Evolutionary conservation across 345 rosid genomes (phyloP).

Genomic region (Ceriops zippeliana): DNA sequence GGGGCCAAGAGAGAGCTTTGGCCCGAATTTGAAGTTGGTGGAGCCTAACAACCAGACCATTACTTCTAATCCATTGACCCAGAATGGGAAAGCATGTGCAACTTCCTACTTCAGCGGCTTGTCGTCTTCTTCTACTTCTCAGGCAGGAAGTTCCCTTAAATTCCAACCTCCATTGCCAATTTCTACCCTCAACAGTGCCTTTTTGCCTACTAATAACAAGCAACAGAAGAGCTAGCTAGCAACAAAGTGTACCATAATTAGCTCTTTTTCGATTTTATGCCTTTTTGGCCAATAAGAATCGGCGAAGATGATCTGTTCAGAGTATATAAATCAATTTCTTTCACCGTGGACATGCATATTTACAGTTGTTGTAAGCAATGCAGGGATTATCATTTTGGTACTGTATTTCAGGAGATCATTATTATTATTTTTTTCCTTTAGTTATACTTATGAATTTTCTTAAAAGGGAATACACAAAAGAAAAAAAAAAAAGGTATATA

Average conservation of each 20-base stretch:
- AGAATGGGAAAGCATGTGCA: conserved; percentile 43
- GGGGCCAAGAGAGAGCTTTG: conserved; percentile 7
- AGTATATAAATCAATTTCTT: too few relatives aligned
- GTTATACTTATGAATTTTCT: too few relatives aligned
- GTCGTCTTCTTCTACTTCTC: conserved; percentile 38
- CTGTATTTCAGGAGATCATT: too few relatives aligned
- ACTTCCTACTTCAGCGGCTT: conserved; percentile 45
- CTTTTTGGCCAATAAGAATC: background rate
- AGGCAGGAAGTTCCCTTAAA: conserved; percentile 22
- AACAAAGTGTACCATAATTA: background rate
- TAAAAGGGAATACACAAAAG: too few relatives aligned
- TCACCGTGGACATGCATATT: too few relatives aligned
- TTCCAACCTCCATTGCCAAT: conserved; percentile 36
- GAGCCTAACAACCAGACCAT: conserved; percentile 14
- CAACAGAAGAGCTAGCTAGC: conserved; percentile 32
- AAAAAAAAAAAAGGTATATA: too few relatives aligned
- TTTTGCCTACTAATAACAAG: conserved; percentile 29
- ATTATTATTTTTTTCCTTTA: too few relatives aligned
- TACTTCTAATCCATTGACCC: conserved; percentile 23
- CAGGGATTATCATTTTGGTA: too few relatives aligned
- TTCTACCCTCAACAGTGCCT: conserved; percentile 44
- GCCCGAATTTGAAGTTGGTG: conserved; percentile 18
- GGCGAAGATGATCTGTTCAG: background rate
- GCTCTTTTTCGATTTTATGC: background rate
- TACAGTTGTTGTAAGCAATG: too few relatives aligned